These are phyloP conservation scores for Verticillium klebahnii DNA, from an alignment of 2,329 filamentous ascomycete genomes.

Conservation along the genomic window DNA sequence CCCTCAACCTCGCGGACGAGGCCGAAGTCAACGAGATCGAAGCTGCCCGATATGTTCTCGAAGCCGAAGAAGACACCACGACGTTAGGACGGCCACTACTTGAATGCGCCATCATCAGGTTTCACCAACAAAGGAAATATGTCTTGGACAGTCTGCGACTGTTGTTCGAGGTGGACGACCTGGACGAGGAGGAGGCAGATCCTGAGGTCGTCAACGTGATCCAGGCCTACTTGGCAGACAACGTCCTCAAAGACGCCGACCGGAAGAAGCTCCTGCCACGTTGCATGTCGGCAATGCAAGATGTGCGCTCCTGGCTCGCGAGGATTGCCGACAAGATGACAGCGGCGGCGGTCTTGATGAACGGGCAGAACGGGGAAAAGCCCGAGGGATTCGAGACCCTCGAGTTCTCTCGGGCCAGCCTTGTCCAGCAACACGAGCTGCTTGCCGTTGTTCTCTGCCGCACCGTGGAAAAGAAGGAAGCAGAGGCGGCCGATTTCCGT, in stretches of 20 bases:
- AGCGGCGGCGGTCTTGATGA: slow-evolving; percentile 69
- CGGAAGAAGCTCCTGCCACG: slow-evolving; percentile 63
- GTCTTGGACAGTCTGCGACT: slow-evolving; percentile 80
- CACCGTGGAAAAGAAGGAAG: slow-evolving; percentile 71
- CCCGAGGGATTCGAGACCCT: slow-evolving; percentile 71
- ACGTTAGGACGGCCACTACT: slow-evolving; percentile 68
- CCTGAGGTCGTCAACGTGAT: slow-evolving; percentile 42
- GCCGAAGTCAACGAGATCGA: slow-evolving; percentile 87
- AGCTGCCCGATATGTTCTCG: slow-evolving; percentile 71
- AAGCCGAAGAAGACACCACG: slow-evolving; percentile 64
- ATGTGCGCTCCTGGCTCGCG: slow-evolving; percentile 72
- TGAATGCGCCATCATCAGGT: slow-evolving; percentile 77
- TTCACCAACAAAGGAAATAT: slow-evolving; percentile 80
- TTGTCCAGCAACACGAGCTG: slow-evolving; percentile 86
- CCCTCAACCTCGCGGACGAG: slow-evolving; percentile 78
- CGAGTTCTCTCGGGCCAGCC: slow-evolving; percentile 72
- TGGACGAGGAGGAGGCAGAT: slow-evolving; percentile 52
- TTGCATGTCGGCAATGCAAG: slow-evolving; percentile 71
- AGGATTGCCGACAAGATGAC: slow-evolving; percentile 71
- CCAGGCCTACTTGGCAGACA: slow-evolving; percentile 50
- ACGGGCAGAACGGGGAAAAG: slow-evolving; percentile 43
- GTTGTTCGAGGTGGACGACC: slow-evolving; percentile 64
- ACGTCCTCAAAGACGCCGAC: slow-evolving; percentile 44
- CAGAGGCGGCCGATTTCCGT: slow-evolving; percentile 67
- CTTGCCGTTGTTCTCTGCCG: slow-evolving; percentile 76